Base-by-base conservation (phyloP, 495 filamentous ascomycete species). In the Aspergillus cavernicola region DNA sequence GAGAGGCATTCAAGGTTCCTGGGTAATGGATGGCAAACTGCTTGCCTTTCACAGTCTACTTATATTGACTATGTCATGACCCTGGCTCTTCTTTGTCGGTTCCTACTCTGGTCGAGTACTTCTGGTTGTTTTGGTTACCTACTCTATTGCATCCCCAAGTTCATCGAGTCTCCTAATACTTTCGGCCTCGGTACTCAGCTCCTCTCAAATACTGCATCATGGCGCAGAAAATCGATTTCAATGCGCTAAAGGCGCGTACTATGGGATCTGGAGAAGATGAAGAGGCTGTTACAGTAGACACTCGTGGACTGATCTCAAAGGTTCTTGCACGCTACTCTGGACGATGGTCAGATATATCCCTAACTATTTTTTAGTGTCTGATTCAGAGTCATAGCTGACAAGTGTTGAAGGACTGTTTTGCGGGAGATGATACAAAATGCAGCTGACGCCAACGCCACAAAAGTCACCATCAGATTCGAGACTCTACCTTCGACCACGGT, bases 201-300 rank as follows among this genome's bases (percentile, higher is more conserved):
- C 10, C 18, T 18, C 2, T 38, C 8, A 42, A 3, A 28, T 16
- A 15, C 42, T 32, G 7, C 45, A 65, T 79, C 73, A 75, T 95
- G 80, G 72, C 77, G 33, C 56, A 68, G 35, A 70, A 69, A 6
- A 79, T 92, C 63, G 90, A 95, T 68, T 95, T 88, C 64, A 85
- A 85, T 62, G 84, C 85, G 56, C 78, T 98, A 40, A 85, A 88
- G 55, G 89, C 90, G 47, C 88, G 87, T 64, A 92, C 93, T 13
- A 79, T 98, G 77, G 84, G 80, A 37, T 85, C 90, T 37, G 87
- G 89, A 24, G 85, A 87, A 42, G 89, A 93, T 53, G 93, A 97
- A 62, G 92, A 96, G 66, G 95, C 93, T n/a, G 95, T 99, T 31
- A 99, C 95, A 0, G 95, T 97, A 50, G 96, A 99, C 64, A 99